These are phyloP conservation scores for Eragrostis tef DNA, from an alignment of 202 grass and related monocot species.

Conservation along the genomic window DNA sequence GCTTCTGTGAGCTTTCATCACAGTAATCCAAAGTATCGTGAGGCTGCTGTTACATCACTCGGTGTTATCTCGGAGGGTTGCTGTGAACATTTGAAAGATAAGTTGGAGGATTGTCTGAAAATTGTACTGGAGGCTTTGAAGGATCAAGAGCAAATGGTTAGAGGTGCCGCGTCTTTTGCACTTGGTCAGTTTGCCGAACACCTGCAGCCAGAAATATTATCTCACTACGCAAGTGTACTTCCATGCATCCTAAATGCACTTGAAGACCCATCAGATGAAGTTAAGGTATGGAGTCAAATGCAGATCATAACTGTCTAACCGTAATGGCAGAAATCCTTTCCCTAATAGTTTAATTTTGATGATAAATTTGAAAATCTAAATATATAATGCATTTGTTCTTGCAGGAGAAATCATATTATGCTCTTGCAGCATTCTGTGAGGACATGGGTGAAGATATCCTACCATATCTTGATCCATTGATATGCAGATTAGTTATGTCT, in stretches of 20 bases:
- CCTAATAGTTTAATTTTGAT: constrained; percentile 10
- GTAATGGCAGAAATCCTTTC: constrained; percentile 31
- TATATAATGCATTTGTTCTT: constrained; percentile 34
- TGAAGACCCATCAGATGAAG: constrained; percentile 95
- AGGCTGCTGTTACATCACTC: constrained; percentile 87
- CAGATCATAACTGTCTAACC: constrained; percentile 4
- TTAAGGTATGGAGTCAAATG: constrained; percentile 66
- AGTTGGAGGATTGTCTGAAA: constrained; percentile 78
- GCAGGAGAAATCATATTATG: constrained; percentile 99
- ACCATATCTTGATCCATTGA: constrained; percentile 90
- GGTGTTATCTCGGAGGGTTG: constrained; percentile 97
- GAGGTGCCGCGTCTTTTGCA: constrained; percentile 95
- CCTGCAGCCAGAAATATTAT: constrained; percentile 91
- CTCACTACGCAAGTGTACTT: constrained; percentile 84
- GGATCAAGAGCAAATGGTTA: constrained; percentile 98
- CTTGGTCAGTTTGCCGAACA: constrained; percentile 98
- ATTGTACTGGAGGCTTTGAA: constrained; percentile 95
- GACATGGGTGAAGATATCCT: constrained; percentile 98
- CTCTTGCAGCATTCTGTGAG: constrained; percentile 95
- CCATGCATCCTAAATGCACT: constrained; percentile 95
- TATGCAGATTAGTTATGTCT: constrained; percentile 80
- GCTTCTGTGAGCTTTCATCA: constrained; percentile 75
- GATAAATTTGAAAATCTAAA: constrained; percentile 8
- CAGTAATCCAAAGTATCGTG: constrained; percentile 82
- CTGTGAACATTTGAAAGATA: constrained; percentile 86